These are phyloP conservation scores for Diaporthe helianthi DNA, from an alignment of 2,329 filamentous ascomycete species.

Conservation along the genomic window DNA sequence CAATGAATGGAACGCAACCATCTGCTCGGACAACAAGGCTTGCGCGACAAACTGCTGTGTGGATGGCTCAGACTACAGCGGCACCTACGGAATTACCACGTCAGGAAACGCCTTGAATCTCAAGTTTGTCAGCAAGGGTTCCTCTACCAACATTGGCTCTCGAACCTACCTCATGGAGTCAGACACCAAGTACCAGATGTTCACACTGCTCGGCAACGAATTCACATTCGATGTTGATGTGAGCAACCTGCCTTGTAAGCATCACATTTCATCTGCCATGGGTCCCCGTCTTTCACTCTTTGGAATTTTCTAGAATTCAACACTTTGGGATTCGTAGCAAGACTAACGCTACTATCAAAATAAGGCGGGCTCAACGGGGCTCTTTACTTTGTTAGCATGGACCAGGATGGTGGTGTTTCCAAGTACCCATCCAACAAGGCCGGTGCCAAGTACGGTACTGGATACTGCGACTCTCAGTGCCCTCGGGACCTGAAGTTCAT, in stretches of 20 bases:
- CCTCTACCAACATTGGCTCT: constrained; percentile 56
- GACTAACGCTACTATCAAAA: too few relatives aligned
- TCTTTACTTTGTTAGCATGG: constrained; percentile 52
- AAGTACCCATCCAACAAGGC: constrained; percentile 48
- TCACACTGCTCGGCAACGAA: constrained; percentile 70
- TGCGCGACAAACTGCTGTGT: constrained; percentile 64
- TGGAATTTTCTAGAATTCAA: too few relatives aligned
- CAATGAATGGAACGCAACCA: constrained; percentile 54
- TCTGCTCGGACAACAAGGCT: constrained; percentile 54
- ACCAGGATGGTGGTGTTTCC: constrained; percentile 46
- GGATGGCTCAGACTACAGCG: constrained; percentile 60
- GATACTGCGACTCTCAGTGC: constrained; percentile 52
- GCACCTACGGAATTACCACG: constrained; percentile 60
- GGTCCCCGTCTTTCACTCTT: too few relatives aligned
- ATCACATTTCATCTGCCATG: too few relatives aligned
- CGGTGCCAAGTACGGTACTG: constrained; percentile 55
- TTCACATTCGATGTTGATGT: constrained; percentile 77
- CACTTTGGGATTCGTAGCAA: too few relatives aligned
- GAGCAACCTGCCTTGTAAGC: constrained; percentile 71
- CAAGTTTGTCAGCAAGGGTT: constrained; percentile 52
- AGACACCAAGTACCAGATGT: constrained; percentile 68
- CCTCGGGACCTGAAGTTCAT: constrained; percentile 50
- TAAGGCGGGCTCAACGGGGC: constrained; percentile 71
- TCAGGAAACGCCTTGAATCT: constrained; percentile 56
- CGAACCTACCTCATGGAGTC: constrained; percentile 70